A percentile compares a stretch with the other conserved stretches of the same genome.
Conservation (phyloP, 129 eudicot species). For the Centrapalus pauciflorus region DNA sequence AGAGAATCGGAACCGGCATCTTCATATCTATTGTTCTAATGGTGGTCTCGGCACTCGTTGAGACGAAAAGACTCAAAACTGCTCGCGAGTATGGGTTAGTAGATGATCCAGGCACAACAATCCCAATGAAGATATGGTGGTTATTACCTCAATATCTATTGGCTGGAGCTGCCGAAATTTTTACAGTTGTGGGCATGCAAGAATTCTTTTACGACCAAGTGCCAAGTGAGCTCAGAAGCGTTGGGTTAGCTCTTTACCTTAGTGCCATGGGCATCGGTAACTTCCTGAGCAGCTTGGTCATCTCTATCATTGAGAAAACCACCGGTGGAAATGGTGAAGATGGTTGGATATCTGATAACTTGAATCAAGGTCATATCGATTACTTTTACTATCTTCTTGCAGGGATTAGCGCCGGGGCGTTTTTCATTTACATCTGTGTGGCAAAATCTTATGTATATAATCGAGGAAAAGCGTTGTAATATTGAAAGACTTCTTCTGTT, state of each 20-base stretch:
- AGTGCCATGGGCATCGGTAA: slow-evolving; percentile 56
- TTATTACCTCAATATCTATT: slow-evolving; percentile 51
- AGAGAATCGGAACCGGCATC: slow-evolving; percentile 64
- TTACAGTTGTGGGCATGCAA: slow-evolving; percentile 65
- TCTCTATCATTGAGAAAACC: slow-evolving; percentile 27
- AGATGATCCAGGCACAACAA: slow-evolving; percentile 28
- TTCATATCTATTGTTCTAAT: slow-evolving; percentile 33
- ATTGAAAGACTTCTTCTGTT: no score
- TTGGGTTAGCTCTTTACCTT: slow-evolving; percentile 47
- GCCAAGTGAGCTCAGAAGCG: slow-evolving; percentile 45
- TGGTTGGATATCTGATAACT: slow-evolving; percentile 56
- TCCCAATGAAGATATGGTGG: slow-evolving; percentile 78
- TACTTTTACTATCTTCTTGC: slow-evolving; percentile 64
- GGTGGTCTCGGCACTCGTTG: slow-evolving; percentile 49
- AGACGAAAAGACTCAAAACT: slow-evolving; percentile 47
- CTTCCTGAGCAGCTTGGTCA: slow-evolving; percentile 55
- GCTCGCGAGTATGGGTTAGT: slow-evolving; percentile 40
- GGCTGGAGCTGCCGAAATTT: slow-evolving; percentile 44
- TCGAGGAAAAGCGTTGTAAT: neutral
- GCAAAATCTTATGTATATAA: slow-evolving; percentile 49
- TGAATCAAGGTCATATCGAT: slow-evolving; percentile 56
- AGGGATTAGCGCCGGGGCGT: slow-evolving; percentile 37
- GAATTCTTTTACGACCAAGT: slow-evolving; percentile 61
- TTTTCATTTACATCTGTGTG: slow-evolving; percentile 27
- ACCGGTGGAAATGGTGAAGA: slow-evolving; percentile 31